Evolutionary conservation across 1,139 yeast species (phyloP).

Genomic region (Magnusiomyces clavatus): DNA sequence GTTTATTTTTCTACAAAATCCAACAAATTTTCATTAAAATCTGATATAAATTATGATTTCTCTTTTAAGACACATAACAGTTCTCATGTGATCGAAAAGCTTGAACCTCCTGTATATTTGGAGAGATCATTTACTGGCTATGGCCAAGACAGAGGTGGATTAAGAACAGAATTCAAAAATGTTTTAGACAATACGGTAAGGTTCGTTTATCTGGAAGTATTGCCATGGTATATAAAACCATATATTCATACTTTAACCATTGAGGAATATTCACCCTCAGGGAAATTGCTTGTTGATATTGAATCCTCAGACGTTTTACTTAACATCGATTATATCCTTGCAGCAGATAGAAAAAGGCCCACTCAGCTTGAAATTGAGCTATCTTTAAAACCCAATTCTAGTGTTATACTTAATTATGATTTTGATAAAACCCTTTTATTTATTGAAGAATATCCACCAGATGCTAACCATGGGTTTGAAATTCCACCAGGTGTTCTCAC

Average conservation of each 20-base stretch:
- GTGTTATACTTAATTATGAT: slow-evolving; percentile 60
- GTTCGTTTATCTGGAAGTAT: slow-evolving; percentile 65
- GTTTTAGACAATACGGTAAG: slow-evolving; percentile 37
- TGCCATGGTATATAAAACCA: slow-evolving; percentile 91
- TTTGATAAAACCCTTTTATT: slow-evolving; percentile 82
- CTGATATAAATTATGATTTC: slow-evolving; percentile 33
- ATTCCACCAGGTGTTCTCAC: slow-evolving; percentile 78
- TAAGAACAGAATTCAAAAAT: slow-evolving; percentile 69
- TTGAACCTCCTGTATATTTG: slow-evolving; percentile 58
- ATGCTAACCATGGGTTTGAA: slow-evolving; percentile 96
- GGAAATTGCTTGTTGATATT: slow-evolving; percentile 16
- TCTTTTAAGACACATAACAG: slow-evolving; percentile 34
- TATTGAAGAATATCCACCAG: slow-evolving; percentile 95
- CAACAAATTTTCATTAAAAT: slow-evolving; percentile 16
- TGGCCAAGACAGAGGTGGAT: slow-evolving; percentile 86
- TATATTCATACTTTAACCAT: slow-evolving; percentile 59
- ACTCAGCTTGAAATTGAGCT: slow-evolving; percentile 71
- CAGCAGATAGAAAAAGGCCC: slow-evolving; percentile 73
- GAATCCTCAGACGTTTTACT: slow-evolving; percentile 30
- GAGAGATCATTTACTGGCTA: slow-evolving; percentile 87
- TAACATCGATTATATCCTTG: slow-evolving; percentile 61
- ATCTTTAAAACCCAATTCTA: slow-evolving; percentile 54
- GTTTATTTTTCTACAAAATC: slow-evolving; percentile 8
- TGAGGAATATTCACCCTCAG: slow-evolving; percentile 16
- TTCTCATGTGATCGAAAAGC: slow-evolving; percentile 25